A percentile compares a stretch with the other conserved stretches of the same genome.
Evolutionary conservation across 2,329 filamentous ascomycete species (phyloP).

Genomic region (Trichoderma gracile): DNA sequence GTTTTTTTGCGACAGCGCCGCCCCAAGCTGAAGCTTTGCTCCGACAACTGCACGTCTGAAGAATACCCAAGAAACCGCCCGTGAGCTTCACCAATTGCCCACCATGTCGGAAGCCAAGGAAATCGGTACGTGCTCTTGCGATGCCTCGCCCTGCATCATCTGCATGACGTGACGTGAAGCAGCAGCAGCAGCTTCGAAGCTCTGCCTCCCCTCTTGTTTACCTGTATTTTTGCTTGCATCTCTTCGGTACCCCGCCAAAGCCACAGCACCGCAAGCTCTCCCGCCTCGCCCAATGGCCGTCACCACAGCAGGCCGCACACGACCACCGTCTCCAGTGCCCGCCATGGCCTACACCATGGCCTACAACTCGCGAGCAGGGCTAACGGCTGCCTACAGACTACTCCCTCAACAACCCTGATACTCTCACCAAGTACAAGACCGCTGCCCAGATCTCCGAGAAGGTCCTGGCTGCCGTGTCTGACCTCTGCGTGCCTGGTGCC

Average conservation of each 20-base stretch:
- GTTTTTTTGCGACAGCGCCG: slow-evolving; percentile 22
- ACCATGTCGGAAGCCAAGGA: slow-evolving; percentile 51
- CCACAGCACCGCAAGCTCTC: slow-evolving; percentile 15
- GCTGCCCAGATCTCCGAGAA: slow-evolving; percentile 94
- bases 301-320: slow-evolving; percentile 3
- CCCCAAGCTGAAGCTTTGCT: slow-evolving; percentile 7
- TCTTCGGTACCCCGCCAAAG: slow-evolving; percentile 16
- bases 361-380: background rate
- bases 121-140: slow-evolving; percentile 41
- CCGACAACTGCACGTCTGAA: slow-evolving; percentile 27
- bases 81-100: slow-evolving; percentile 30
- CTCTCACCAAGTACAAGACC: slow-evolving; percentile 98
- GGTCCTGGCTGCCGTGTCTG: slow-evolving; percentile 81
- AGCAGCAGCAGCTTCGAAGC: background rate
- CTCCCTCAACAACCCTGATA: slow-evolving; percentile 87
- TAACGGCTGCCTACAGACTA: slow-evolving; percentile 61
- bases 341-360: background rate
- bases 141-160: background rate
- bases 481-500: slow-evolving; percentile 75
- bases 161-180: background rate
- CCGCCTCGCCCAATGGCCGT: background rate
- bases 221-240: background rate
- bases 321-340: slow-evolving; percentile 3
- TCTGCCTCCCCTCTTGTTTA: background rate
- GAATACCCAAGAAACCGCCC: slow-evolving; percentile 14